phyloP scores from a whole-genome alignment of 108 stramenopile genomes.

The Conticribra guillardii region DNA sequence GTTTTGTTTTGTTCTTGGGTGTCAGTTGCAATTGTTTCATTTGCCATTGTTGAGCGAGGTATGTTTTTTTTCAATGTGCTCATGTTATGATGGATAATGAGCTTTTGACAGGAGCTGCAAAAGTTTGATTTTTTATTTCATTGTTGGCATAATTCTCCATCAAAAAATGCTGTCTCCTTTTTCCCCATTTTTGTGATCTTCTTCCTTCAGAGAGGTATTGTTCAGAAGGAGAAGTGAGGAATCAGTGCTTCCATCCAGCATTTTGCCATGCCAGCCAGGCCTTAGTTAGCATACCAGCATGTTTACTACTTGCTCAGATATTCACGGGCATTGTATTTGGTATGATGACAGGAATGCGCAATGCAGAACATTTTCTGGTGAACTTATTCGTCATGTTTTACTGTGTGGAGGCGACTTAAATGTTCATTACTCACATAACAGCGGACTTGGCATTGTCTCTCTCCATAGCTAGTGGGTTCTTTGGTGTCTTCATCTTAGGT shows the following conservation, averaged over 20 bases:
- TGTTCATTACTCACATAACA: constrained; percentile 27
- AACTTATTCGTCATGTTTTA: constrained; percentile 22
- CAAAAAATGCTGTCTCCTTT: too few relatives aligned
- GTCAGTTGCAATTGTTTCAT: constrained; percentile 66
- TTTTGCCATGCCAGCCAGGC: constrained; percentile 29
- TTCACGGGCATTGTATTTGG: constrained; percentile 8
- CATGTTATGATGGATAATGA: too few relatives aligned
- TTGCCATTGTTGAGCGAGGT: constrained; percentile 69
- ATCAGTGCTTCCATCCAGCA: constrained; percentile 24
- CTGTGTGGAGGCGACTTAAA: constrained; percentile 27
- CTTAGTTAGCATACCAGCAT: constrained; percentile 14
- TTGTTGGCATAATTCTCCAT: too few relatives aligned
- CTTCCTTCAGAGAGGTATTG: too few relatives aligned
- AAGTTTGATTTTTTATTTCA: too few relatives aligned
- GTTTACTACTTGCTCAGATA: constrained; percentile 8
- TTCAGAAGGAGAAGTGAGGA: constrained; percentile 73
- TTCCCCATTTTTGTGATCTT: too few relatives aligned
- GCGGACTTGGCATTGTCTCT: constrained; percentile 25
- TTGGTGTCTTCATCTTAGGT: neutral
- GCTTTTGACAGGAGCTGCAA: too few relatives aligned
- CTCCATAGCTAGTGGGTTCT: constrained; percentile 13
- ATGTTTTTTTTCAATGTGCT: too few relatives aligned
- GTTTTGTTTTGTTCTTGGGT: constrained; percentile 71
- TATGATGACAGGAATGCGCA: constrained; percentile 19
- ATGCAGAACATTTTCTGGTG: neutral